Conservation (phyloP, 2,329 filamentous ascomycete species). For the Diaporthe vexans region DNA sequence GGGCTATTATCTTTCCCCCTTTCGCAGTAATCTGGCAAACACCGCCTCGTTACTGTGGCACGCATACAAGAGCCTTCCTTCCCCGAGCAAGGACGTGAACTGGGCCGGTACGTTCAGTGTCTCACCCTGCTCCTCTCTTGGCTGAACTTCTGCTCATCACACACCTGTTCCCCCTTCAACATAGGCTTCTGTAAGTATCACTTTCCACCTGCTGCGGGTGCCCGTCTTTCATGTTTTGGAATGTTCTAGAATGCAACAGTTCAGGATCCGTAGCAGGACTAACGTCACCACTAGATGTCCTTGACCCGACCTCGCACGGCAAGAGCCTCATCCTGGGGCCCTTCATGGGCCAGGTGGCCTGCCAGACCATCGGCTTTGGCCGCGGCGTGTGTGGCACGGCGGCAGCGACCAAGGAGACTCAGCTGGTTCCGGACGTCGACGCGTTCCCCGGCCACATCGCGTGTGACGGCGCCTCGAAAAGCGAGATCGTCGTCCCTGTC, state of each 20-base stretch:
- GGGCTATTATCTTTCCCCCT: conserved; percentile 7
- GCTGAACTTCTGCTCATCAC: neutral
- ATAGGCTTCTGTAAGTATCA: conserved; percentile 71
- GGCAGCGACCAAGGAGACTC: conserved; percentile 71
- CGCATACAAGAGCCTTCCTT: conserved; percentile 79
- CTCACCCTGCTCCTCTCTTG: neutral
- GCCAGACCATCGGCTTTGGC: conserved; percentile 81
- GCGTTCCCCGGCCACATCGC: conserved; percentile 85
- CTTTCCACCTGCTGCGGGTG: too few relatives aligned
- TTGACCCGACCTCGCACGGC: conserved; percentile 63
- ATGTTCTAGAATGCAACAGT: too few relatives aligned
- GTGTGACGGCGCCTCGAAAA: conserved; percentile 81
- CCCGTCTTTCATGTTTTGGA: too few relatives aligned
- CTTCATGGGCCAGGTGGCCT: conserved; percentile 85
- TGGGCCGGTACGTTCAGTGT: conserved; percentile 72
- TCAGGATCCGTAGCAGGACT: too few relatives aligned
- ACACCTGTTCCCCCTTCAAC: neutral
- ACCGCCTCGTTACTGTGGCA: conserved; percentile 84
- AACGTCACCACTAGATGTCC: conserved; percentile 59
- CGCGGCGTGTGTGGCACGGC: conserved; percentile 83
- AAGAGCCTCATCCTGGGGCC: conserved; percentile 77
- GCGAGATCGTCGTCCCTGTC: conserved; percentile 87
- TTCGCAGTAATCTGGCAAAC: conserved; percentile 80
- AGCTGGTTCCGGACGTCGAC: conserved; percentile 79
- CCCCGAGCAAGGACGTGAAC: conserved; percentile 77